Conservation (phyloP, 495 filamentous ascomycete genomes). For the Opeltia flavorubescens region DNA sequence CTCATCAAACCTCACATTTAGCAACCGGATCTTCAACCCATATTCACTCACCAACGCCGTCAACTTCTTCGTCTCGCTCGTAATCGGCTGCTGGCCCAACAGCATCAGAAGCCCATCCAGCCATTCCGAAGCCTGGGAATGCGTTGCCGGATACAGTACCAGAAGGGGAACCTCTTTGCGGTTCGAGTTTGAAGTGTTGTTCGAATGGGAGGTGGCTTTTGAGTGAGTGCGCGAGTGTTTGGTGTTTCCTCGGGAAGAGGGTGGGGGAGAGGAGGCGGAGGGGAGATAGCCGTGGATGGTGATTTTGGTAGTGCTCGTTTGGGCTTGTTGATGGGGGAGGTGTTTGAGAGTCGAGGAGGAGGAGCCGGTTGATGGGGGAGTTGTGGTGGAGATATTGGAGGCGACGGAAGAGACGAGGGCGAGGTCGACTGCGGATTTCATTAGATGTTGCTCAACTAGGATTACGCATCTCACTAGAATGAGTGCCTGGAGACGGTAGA, state of each 20-base stretch:
- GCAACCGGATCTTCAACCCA: constrained; percentile 78
- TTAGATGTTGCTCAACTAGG: not conserved
- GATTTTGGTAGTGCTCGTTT: constrained; percentile 60
- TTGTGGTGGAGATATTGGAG: constrained; percentile 65
- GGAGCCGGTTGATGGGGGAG: constrained; percentile 32
- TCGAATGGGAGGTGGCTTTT: constrained; percentile 15
- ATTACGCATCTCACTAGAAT: constrained; percentile 3
- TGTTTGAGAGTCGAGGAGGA: constrained; percentile 40
- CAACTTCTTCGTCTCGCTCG: constrained; percentile 82
- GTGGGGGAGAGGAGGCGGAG: constrained; percentile 14
- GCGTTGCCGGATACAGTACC: constrained; percentile 65
- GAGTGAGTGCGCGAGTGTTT: constrained; percentile 17
- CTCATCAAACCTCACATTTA: constrained; percentile 85
- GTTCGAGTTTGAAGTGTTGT: constrained; percentile 23
- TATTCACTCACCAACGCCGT: constrained; percentile 76
- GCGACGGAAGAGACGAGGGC: constrained; percentile 82
- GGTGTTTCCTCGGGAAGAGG: constrained; percentile 13
- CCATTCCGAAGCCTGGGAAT: constrained; percentile 87
- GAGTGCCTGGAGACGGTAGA: not conserved
- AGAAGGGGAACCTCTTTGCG: constrained; percentile 51
- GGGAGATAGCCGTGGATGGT: constrained; percentile 66
- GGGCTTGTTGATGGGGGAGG: constrained; percentile 22
- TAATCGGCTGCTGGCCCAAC: constrained; percentile 88
- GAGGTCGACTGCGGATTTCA: constrained; percentile 54
- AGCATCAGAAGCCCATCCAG: constrained; percentile 92